Base-by-base conservation (phyloP, 1,284 basidiomycete species). In the Ustilago trichophora region DNA sequence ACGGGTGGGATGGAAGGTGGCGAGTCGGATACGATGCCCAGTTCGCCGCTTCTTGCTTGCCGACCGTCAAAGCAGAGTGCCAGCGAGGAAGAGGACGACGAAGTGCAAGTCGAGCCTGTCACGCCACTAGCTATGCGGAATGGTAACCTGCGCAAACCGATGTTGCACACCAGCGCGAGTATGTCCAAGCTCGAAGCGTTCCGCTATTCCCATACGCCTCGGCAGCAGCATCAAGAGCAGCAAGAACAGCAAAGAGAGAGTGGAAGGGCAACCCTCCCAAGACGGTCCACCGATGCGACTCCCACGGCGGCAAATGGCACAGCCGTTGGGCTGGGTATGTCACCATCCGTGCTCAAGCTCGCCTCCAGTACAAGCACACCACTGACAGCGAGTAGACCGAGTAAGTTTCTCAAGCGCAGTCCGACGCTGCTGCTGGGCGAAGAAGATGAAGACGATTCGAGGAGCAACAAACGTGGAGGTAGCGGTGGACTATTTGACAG, bases 141-240 rank as follows among this genome's bases (percentile, higher is more conserved):
- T 22, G 41, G 45, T 0, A 29, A 12, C 15, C 25, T 27, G 7
- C 35, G 33, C 31, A 64, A 46, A 18, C 50, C 54, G 7, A 40
- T 46, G 40, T 29, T 53, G 21, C 34, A 48, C 8, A 65, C 49
- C 8, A 57, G 54, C 6, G 62, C 63, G 7, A 68, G 65, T 44
- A 50, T 57, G 53, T 53, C 59, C 21, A 63, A 58, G 50, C 41
- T 69, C 11, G 66, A 69, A 21, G 66, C 66, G 24, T 69, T 69
- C 16, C 38, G 64, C 6, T 66, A 59, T 18, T 26, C 34, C 3
- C 15, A 25, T 6, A 53, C 58, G 16, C 58, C 58, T 12, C 44
- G 43, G 19, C 38, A 42, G 22, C 35, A 47, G 38, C 32, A 46
- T 6, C 24, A 36, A 21, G 11, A 25, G 15, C 27, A 29, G 13